Conservation (phyloP, 2,329 filamentous ascomycete genomes). For the Sporothrix inflata region DNA sequence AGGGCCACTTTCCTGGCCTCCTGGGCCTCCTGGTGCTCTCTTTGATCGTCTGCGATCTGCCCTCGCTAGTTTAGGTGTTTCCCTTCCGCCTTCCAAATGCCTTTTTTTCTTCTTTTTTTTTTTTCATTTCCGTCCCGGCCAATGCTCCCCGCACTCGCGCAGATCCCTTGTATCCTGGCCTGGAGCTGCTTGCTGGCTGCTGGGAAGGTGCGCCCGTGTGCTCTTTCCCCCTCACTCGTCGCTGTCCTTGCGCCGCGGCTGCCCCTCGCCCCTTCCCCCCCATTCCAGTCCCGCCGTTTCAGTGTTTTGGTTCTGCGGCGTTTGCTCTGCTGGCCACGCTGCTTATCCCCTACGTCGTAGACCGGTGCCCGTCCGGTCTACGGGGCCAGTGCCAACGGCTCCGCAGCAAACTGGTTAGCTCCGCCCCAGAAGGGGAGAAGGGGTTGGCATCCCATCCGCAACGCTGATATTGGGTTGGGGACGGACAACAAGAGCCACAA, state of each 20-base stretch:
- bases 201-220: conserved; percentile 1
- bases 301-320: neutral
- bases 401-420: conserved; percentile 24
- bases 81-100: conserved; percentile 14
- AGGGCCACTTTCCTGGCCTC: neutral
- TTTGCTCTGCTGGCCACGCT: neutral
- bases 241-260: neutral
- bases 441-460: conserved; percentile 20
- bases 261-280: neutral
- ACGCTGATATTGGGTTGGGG: neutral
- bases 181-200: neutral
- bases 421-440: conserved; percentile 14
- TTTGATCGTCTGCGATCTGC: neutral
- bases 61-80: neutral
- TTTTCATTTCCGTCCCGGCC: conserved; percentile 20
- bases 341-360: conserved; percentile 10
- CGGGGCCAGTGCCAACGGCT: conserved; percentile 23
- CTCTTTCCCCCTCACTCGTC: neutral
- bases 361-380: conserved; percentile 1
- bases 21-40: neutral
- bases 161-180: conserved; percentile 23
- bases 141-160: conserved; percentile 24
- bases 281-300: neutral
- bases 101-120: conserved; percentile 21
- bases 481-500: no score